phyloP scores from a whole-genome alignment of 1,139 yeast genomes.

The Blastobotrys capitulatus region DNA sequence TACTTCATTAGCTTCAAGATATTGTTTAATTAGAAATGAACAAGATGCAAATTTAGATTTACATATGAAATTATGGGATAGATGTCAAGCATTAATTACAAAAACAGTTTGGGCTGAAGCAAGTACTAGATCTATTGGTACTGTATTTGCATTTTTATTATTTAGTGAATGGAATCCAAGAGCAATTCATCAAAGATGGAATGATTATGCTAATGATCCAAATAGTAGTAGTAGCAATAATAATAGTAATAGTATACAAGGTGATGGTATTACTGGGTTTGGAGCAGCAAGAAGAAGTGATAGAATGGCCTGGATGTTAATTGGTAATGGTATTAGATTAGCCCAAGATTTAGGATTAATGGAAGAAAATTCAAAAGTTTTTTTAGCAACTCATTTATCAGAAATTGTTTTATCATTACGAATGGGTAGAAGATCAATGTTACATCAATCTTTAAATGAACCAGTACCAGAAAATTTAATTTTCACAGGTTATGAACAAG shows the following conservation, averaged over 20 bases:
- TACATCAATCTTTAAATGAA: slow-evolving; percentile 30
- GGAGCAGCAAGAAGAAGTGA: slow-evolving; percentile 85
- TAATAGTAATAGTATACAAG: slow-evolving; percentile 25
- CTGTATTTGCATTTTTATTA: slow-evolving; percentile 76
- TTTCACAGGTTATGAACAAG: slow-evolving; percentile 64
- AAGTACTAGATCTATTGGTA: slow-evolving; percentile 79
- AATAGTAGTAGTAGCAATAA: slow-evolving; percentile 18
- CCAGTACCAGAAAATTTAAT: slow-evolving; percentile 32
- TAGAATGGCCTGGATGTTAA: slow-evolving; percentile 90
- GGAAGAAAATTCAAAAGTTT: slow-evolving; percentile 67
- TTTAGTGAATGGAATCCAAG: slow-evolving; percentile 95
- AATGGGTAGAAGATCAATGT: slow-evolving; percentile 35
- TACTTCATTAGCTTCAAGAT: slow-evolving; percentile 71
- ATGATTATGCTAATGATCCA: slow-evolving; percentile 68
- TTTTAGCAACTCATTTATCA: slow-evolving; percentile 76
- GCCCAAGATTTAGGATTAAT: slow-evolving; percentile 85
- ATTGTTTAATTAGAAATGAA: slow-evolving; percentile 26
- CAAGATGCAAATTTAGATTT: slow-evolving; percentile 16
- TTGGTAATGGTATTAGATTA: slow-evolving; percentile 78
- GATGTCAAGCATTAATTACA: slow-evolving; percentile 75
- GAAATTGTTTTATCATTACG: slow-evolving; percentile 50
- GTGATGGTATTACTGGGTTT: slow-evolving; percentile 58
- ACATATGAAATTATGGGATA: slow-evolving; percentile 77
- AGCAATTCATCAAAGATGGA: slow-evolving; percentile 86
- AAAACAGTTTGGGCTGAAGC: slow-evolving; percentile 96